Conservation (phyloP, 1,284 basidiomycete genomes). For the Cutaneotrichosporon spelunceum region DNA sequence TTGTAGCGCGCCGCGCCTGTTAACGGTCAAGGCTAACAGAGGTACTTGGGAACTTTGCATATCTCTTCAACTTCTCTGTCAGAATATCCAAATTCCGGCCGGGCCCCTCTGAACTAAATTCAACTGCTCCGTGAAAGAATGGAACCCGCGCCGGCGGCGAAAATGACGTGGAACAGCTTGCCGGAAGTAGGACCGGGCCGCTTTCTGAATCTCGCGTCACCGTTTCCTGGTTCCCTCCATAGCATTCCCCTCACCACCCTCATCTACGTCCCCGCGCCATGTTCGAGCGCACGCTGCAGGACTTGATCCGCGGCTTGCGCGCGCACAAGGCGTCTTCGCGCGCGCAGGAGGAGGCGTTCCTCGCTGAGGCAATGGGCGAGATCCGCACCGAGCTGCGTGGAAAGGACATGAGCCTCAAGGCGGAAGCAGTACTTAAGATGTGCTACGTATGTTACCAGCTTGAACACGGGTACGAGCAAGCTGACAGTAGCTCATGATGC, state of each 20-base stretch:
- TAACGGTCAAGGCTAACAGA: background rate
- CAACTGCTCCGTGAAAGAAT: background rate
- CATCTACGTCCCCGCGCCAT: constrained; percentile 52
- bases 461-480: background rate
- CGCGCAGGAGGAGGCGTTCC: constrained; percentile 52
- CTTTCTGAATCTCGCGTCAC: background rate
- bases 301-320: constrained; percentile 83
- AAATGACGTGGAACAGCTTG: background rate
- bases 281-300: constrained; percentile 91
- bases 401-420: constrained; percentile 96
- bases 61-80: background rate
- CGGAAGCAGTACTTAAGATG: constrained; percentile 89
- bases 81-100: too few relatives aligned
- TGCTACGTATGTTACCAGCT: constrained; percentile 71
- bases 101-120: too few relatives aligned
- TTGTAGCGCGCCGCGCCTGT: background rate
- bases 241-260: background rate
- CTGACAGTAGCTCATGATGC: constrained; percentile 50
- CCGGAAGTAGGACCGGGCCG: background rate
- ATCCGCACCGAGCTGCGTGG: constrained; percentile 85
- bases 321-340: constrained; percentile 54
- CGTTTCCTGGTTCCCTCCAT: background rate
- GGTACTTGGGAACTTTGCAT: background rate
- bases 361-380: constrained; percentile 59
- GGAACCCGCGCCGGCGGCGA: background rate